These are phyloP conservation scores for Oenanthe sinensis DNA, from an alignment of 129 eudicot species.

Conservation along the genomic window DNA sequence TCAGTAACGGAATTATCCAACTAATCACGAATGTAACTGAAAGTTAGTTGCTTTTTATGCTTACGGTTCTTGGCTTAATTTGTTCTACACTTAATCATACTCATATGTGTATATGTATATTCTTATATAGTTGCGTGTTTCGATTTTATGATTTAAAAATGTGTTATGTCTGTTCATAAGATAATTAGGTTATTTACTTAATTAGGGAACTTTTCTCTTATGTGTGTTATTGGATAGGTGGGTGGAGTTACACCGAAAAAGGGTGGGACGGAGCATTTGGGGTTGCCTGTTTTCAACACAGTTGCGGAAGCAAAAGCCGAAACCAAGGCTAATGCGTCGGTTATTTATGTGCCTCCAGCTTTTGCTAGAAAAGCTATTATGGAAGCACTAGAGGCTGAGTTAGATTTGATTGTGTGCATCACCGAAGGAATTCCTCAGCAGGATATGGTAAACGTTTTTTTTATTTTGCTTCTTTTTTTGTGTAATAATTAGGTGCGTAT, in stretches of 20 bases:
- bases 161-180: not conserved
- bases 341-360: constrained; percentile 93
- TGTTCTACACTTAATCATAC: not conserved
- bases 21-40: too few relatives aligned
- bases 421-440: constrained; percentile 99
- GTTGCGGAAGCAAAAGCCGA: constrained; percentile 98
- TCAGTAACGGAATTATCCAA: not conserved
- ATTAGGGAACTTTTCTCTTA: not conserved
- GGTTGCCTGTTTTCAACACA: constrained; percentile 95
- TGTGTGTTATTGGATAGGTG: constrained; percentile 38
- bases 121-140: not conserved
- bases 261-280: constrained; percentile 98
- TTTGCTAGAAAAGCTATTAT: constrained; percentile 95
- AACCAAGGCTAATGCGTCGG: constrained; percentile 97
- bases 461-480: not conserved
- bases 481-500: not conserved
- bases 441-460: constrained; percentile 62
- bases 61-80: too few relatives aligned
- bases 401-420: constrained; percentile 87
- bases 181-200: not conserved
- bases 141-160: not conserved
- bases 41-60: too few relatives aligned
- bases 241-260: constrained; percentile 98
- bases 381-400: constrained; percentile 95
- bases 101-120: not conserved